Conservation (phyloP, 2,329 filamentous ascomycete genomes). For the Clarireedia paspali region DNA sequence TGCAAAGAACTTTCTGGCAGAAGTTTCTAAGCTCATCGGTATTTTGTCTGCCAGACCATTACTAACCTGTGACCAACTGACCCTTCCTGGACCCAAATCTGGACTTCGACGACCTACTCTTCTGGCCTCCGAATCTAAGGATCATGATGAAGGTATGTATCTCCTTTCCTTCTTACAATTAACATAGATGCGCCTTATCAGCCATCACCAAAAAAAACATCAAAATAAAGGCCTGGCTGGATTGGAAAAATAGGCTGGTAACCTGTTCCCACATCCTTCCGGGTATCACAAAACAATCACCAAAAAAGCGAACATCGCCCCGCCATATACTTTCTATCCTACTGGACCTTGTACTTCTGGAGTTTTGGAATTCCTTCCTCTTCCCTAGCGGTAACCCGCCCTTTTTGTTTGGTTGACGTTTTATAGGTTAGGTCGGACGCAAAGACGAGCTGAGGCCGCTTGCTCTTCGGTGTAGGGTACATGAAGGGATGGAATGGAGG, state of each 20-base stretch:
- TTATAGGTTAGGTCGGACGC: conserved; percentile 5
- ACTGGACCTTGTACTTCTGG: neutral
- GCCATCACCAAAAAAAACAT: conserved; percentile 6
- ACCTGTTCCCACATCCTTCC: conserved; percentile 1
- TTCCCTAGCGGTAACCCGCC: neutral
- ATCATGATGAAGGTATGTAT: neutral
- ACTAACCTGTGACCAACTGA: conserved; percentile 7
- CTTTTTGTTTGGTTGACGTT: conserved; percentile 4
- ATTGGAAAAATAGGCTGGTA: conserved; percentile 1
- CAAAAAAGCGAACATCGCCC: conserved; percentile 10
- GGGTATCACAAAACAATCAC: conserved; percentile 8
- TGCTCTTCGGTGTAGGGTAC: neutral
- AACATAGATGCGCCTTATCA: conserved; percentile 4
- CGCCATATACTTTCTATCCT: neutral
- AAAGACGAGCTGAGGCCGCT: conserved; percentile 5
- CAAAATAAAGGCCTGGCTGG: conserved; percentile 7
- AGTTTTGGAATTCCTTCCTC: neutral
- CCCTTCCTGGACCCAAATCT: conserved; percentile 1
- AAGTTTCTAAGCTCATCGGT: neutral
- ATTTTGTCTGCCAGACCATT: neutral
- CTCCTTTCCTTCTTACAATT: neutral
- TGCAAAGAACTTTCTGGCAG: neutral
- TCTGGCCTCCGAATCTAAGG: neutral
- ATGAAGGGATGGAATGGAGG: neutral
- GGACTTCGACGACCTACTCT: neutral